Conservation (phyloP, 495 filamentous ascomycete species). For the Talaromyces liani region DNA sequence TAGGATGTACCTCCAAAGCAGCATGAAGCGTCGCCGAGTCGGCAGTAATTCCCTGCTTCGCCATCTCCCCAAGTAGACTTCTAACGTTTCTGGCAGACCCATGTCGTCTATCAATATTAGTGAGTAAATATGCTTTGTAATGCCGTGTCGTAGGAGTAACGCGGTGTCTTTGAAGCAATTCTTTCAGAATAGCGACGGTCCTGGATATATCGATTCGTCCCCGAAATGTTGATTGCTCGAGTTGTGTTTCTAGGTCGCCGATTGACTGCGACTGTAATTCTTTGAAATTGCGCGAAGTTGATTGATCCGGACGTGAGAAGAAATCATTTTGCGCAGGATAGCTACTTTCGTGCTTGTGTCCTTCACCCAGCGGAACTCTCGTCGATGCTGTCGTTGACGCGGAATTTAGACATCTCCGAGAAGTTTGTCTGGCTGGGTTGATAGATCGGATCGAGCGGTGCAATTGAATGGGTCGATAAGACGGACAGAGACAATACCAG, state of each 20-base stretch:
- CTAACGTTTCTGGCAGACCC: slow-evolving; percentile 58
- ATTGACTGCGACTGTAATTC: background rate
- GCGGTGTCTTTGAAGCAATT: slow-evolving; percentile 51
- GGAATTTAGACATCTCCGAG: slow-evolving; percentile 20
- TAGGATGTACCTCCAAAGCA: slow-evolving; percentile 53
- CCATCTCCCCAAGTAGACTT: slow-evolving; percentile 64
- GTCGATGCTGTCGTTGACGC: background rate
- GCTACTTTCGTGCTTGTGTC: background rate
- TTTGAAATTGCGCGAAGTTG: background rate
- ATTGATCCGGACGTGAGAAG: background rate
- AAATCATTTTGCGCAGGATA: background rate
- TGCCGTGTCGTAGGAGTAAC: slow-evolving; percentile 58
- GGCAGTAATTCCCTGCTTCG: slow-evolving; percentile 45
- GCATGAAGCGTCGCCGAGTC: slow-evolving; percentile 63
- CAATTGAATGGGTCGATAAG: slow-evolving; percentile 26
- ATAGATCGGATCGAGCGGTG: slow-evolving; percentile 6
- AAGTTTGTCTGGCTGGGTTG: background rate
- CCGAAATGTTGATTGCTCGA: slow-evolving; percentile 5
- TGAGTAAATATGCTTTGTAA: slow-evolving; percentile 66
- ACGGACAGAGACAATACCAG: slow-evolving; percentile 62
- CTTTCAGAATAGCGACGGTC: slow-evolving; percentile 19
- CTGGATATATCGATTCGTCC: slow-evolving; percentile 15
- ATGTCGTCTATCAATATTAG: slow-evolving; percentile 52
- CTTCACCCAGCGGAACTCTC: background rate
- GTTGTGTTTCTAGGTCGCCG: background rate